A percentile compares a stretch with the other conserved stretches of the same genome.
phyloP scores from a whole-genome alignment of 257 asterid genomes.

The Solanum verrucosum region DNA sequence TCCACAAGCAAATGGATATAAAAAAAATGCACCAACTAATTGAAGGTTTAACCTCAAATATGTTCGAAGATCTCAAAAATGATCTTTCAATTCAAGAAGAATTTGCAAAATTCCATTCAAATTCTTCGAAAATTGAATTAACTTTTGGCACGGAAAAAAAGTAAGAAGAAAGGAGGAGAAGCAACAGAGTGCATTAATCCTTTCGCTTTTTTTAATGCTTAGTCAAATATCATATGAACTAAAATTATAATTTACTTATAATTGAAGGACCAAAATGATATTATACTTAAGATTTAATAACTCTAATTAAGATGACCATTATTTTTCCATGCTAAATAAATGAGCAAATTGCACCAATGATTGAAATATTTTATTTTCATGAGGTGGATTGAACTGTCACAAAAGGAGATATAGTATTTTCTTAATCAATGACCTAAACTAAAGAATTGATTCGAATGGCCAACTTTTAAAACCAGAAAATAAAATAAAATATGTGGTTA shows the following conservation, averaged over 20 bases:
- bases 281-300: not conserved
- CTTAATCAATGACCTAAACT: not conserved
- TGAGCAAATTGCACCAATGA: not conserved
- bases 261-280: not conserved
- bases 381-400: slow-evolving; percentile 1
- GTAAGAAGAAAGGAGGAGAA: not conserved
- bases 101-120: not conserved
- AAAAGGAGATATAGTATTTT: not conserved
- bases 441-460: not conserved
- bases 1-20: not conserved
- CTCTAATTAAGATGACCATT: not conserved
- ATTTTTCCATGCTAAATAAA: not conserved
- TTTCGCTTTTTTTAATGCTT: not conserved
- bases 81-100: not conserved
- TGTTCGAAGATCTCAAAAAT: not conserved
- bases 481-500: not conserved
- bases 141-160: not conserved
- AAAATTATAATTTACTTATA: not conserved
- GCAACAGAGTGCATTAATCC: not conserved
- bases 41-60: not conserved
- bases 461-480: not conserved
- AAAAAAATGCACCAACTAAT: not conserved
- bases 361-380: not conserved
- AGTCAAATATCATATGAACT: not conserved
- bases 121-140: not conserved